Evolutionary conservation across 2,329 filamentous ascomycete species (phyloP), one percentile per base, ranked within the genome.

Genomic region (Colletotrichum limetticola): DNA sequence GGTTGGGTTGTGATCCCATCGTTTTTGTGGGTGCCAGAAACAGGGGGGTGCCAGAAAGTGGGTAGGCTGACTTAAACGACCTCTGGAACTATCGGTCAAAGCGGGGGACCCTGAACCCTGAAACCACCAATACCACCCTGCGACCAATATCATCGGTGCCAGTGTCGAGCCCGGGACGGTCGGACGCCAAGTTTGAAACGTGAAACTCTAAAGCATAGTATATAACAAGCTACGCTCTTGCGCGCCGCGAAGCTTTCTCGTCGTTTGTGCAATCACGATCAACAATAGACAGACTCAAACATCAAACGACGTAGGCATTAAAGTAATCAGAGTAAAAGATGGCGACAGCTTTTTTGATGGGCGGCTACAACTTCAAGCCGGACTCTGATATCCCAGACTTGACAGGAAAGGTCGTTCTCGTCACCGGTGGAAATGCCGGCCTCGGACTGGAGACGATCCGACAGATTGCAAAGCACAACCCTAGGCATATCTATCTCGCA

Each of bases 371-470:
- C 32, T 75, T 75, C 64, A 53, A 60, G n/a, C 71, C 71, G 1
- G 68, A 74, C 24, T 65, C 57, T 11, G 79, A 81, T 52, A 82
- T 84, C 28, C 82, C 82, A 1, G 75, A 79, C 42, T 76, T 83
- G 5, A 61, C 75, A 6, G 81, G 79, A n/a, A 83, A 81, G 66
- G 77, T 82, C 28, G 80, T 84, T 22, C 75, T 83, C 11, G 77
- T 84, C 32, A 84, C 82, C 11, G 83, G 83, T 19, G 82, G 80
- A 61, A 85, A 83, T 60, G 75, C 79, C n/a, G 84, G 84, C 1
- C 78, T 86, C 6, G 84, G 84, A 22, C 81, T 79, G 69, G 81
- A 84, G 74, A 81, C 81, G 8, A 78, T 84, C 61, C 76, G 81
- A 7, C 79, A 82, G 52, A 79, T 85, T 26, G 78, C 82, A 26